Evolutionary conservation across 2,329 filamentous ascomycete species (phyloP), one percentile per base, ranked within the genome.

Genomic region (Stachybotrys echinatus): DNA sequence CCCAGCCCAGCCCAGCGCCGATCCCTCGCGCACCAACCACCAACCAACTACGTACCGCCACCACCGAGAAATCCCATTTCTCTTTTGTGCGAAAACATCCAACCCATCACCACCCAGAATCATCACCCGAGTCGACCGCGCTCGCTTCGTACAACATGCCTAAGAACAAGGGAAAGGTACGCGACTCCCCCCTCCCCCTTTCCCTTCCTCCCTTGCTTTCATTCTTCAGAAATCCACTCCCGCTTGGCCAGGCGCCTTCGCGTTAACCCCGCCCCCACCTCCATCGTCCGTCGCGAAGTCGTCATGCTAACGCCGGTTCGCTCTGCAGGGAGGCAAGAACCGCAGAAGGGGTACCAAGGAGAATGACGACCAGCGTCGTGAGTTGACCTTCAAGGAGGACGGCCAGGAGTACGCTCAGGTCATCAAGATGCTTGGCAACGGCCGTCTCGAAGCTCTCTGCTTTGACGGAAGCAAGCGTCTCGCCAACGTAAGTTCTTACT

Each of bases 101-200:
- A 23, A 22, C 6, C 37, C 53, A 50, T 47, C 48, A 52, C 49
- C 40, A 49, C 51, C 50, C 48, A 47, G 48, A 45, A 48, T 20
- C 47, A 58, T 60, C 57, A 55, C 56, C 23, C 22, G 10, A 23
- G 44, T 23, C n/a, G 21, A 17, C 23, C 12, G 18, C 20, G 22
- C 23, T 18, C n/a, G 23, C 44, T 18, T 40, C 19, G 49, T 55
- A 52, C 66, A 85, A 74, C 55, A 96, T 96, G 92, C 92, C 92
- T 67, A 96, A 96, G 89, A 96, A 96, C 74, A 96, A 96, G 86
- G 92, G 92, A 92, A 96, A 96, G 79, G 91, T 95, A 79, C 69
- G 81, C 42, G 42, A 14, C 27, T 48, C 8, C 47, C 23, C 12
- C 42, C 38, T 38, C 48, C 47, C 51, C 39, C 45, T 12, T 44